phyloP scores from a whole-genome alignment of 352 stramenopile species.

The Paralagenidium karlingii region DNA sequence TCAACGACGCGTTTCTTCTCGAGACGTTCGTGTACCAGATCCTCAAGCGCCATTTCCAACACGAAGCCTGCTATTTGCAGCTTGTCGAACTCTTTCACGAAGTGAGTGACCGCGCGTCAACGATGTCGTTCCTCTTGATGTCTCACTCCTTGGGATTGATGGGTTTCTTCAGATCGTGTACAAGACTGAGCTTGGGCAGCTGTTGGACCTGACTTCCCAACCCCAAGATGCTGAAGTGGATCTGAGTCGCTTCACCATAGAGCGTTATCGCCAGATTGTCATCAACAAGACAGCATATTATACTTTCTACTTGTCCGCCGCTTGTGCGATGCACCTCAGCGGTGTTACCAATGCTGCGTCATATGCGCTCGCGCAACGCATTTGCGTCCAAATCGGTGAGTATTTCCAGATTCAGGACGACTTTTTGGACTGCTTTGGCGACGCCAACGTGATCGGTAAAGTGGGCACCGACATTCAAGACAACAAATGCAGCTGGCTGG shows the following conservation, averaged over 20 bases:
- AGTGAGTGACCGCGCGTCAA: constrained; percentile 12
- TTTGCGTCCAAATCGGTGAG: constrained; percentile 94
- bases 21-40: constrained; percentile 89
- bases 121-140: background rate
- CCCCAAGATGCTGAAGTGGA: constrained; percentile 68
- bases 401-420: constrained; percentile 99
- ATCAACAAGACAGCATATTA: constrained; percentile 99
- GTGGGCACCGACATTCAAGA: constrained; percentile 98
- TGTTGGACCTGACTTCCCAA: constrained; percentile 86
- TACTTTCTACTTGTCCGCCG: constrained; percentile 96
- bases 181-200: constrained; percentile 95
- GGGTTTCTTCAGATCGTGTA: constrained; percentile 84
- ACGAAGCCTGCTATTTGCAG: constrained; percentile 80
- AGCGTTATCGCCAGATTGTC: constrained; percentile 91
- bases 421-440: constrained; percentile 96
- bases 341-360: constrained; percentile 69
- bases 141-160: no score
- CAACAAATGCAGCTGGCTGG: constrained; percentile 98
- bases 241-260: constrained; percentile 88
- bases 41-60: constrained; percentile 80
- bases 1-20: constrained; percentile 95
- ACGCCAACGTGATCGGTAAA: constrained; percentile 89
- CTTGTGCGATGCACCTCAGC: constrained; percentile 83
- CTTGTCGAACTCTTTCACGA: constrained; percentile 95
- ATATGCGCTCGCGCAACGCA: constrained; percentile 83